Conservation (phyloP, 2,329 filamentous ascomycete species). For the Talaromyces rugulosus region DNA sequence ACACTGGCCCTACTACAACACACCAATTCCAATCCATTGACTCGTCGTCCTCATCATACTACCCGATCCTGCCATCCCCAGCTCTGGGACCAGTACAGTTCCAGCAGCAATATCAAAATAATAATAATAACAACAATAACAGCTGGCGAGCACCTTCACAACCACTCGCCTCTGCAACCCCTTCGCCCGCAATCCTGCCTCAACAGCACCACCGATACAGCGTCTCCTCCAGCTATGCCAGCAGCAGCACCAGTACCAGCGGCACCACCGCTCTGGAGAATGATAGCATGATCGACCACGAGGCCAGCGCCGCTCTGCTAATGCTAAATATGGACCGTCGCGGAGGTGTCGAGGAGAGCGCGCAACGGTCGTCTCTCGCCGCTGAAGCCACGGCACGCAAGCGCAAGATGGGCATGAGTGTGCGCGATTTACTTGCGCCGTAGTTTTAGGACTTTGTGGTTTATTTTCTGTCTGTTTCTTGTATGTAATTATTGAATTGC, state of each 20-base stretch:
- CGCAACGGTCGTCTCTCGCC: background rate
- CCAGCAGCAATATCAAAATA: background rate
- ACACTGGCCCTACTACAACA: conserved; percentile 14
- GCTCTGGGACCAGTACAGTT: conserved; percentile 27
- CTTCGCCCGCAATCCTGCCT: conserved; percentile 22
- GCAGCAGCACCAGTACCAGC: background rate
- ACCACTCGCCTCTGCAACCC: conserved; percentile 13
- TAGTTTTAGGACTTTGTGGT: conserved; percentile 21
- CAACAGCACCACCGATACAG: conserved; percentile 17
- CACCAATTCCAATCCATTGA: conserved; percentile 5
- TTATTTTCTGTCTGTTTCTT: background rate
- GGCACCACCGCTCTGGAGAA: conserved; percentile 20
- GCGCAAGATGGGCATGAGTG: conserved; percentile 49
- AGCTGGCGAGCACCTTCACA: conserved; percentile 10
- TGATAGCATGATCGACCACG: conserved; percentile 61
- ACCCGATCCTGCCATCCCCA: conserved; percentile 33
- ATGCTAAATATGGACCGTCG: conserved; percentile 82
- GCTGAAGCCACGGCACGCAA: conserved; percentile 17
- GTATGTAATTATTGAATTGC: background rate
- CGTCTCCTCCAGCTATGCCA: conserved; percentile 39
- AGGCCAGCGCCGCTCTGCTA: conserved; percentile 78
- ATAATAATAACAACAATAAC: background rate
- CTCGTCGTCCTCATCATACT: conserved; percentile 8
- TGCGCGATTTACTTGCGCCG: conserved; percentile 52
- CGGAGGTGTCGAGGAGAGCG: conserved; percentile 23